Evolutionary conservation across 495 filamentous ascomycete genomes (phyloP).

Genomic region (Sabuloglossum arenarium): DNA sequence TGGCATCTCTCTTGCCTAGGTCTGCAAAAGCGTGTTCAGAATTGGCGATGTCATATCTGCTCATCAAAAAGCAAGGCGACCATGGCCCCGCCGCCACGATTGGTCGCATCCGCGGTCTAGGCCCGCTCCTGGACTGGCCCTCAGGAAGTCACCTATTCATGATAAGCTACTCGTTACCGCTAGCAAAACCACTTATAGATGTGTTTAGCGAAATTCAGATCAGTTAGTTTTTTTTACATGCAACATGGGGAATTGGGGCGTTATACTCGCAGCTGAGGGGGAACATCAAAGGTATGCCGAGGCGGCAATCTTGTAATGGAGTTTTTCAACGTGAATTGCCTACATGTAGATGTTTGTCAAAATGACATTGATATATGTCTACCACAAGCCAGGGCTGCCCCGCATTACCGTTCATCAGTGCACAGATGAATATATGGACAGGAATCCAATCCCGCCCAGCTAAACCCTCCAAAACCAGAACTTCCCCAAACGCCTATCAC

Average conservation of each 20-base stretch:
- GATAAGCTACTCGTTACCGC: no score
- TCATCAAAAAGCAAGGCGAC: neutral
- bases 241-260: no score
- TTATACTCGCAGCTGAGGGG: no score
- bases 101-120: neutral
- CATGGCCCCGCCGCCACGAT: neutral
- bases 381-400: neutral
- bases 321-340: neutral
- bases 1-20: neutral
- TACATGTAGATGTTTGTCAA: neutral
- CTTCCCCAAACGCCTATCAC: neutral
- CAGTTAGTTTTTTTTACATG: no score
- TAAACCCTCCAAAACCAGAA: neutral
- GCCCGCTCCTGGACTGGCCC: neutral
- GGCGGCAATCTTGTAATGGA: no score
- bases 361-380: neutral
- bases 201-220: no score
- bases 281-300: no score
- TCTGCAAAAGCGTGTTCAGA: neutral
- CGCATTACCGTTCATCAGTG: neutral
- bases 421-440: no score
- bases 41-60: neutral
- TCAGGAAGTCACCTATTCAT: no score
- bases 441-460: neutral
- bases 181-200: no score